Base-by-base conservation (phyloP, 768 basidiomycete species). In the Termitomyces sp. region DNA sequence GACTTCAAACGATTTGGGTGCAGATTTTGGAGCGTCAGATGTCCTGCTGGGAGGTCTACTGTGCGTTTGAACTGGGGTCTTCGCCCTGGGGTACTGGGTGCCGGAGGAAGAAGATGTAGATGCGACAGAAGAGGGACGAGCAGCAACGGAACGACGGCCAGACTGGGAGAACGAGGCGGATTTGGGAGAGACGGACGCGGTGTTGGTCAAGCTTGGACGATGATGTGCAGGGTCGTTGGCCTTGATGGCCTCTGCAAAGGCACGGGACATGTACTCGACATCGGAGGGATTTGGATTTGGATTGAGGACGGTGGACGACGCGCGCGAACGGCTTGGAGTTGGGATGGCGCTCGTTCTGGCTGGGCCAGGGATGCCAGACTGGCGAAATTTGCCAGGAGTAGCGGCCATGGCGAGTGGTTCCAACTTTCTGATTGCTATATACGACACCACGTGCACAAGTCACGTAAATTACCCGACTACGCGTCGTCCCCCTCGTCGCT, bases 171-270 rank as follows among this genome's bases (percentile, higher is more conserved):
- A 70, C 16, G 79, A 73, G 31, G 74, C 66, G 8, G 75, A 69
- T 45, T 74, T 75, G 31, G 82, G 74, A 8, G 83, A 83, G 46
- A 84, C 73, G 13, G 83, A 80, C 24, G 81, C 69, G 7, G 79
- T 54, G 66, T 47, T 62, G 70, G 77, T 62, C 70, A 76, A 60
- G 68, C 31, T 41, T 77, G 64, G 48, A 72, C 71, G 54, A 75
- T 92, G 90, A 44, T 82, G 81, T 18, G 87, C 82, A 39, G 90
- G 90, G 68, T 92, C 87, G 64, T 92, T 90, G 54, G 88, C 82
- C 67, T 80, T 87, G 68, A 92, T 83, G 29, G 90, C 90, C 62
- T 91, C 90, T 44, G 79, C 83, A 62, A 92, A 86, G n/a, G 90
- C 86, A 64, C 81, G 82, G 47, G 83, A 79, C 66, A 86, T 82